Base-by-base conservation (phyloP, 139 green algal genomes). In the Cymbomonas tetramitiformis region DNA sequence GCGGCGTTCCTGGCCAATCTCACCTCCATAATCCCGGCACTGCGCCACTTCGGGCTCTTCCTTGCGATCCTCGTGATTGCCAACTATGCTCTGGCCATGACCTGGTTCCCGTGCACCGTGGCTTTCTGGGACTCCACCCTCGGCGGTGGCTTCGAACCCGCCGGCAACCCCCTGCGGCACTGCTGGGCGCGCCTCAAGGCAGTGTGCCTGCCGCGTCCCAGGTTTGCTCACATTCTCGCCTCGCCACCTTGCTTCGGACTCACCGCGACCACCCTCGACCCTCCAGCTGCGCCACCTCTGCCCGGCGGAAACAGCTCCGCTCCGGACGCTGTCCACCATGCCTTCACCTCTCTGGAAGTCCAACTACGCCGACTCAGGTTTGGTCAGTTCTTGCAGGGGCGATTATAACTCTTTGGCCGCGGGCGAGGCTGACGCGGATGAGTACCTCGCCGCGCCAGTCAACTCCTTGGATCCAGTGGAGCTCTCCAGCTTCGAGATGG, bases 31-130 rank as follows among this genome's bases (percentile, higher is more conserved):
- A 67, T 67, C 30, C 58, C 58, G 5, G 48, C 58, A 18, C 21
- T 67, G 10, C 51, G 38, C 34, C 12, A 46, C 10, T 67, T 67
- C 33, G 58, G 58, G 8, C 18, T 63, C 4, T 67, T 67, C 23
- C 23, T 67, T 28, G 25, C 26, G 15, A 24, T 67, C n/a, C 38
- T 67, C 30, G 58, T 67, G 18, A 4, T 56, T 4, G 51, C 33
- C 5, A 67, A 67, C 58, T 67, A 67, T 28, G 18, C 60, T 3
- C 50, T 67, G 26, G 58, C 51, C 15, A 19, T 67, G 23, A 61
- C 49, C 3, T 67, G 48, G 48, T 67, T 62, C 29, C 58, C 58
- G 15, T 43, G 12, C 12, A 43, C 15, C 36, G 12, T 43, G 36
- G 12, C 12, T 15, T 21, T 43, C 15, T 43, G 15, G 12, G 36